Percentiles rank a stretch among this genome's conserved stretches.
These are phyloP conservation scores for Aquilaria yunnanensis DNA, from an alignment of 345 rosid genomes.

Conservation along the genomic window DNA sequence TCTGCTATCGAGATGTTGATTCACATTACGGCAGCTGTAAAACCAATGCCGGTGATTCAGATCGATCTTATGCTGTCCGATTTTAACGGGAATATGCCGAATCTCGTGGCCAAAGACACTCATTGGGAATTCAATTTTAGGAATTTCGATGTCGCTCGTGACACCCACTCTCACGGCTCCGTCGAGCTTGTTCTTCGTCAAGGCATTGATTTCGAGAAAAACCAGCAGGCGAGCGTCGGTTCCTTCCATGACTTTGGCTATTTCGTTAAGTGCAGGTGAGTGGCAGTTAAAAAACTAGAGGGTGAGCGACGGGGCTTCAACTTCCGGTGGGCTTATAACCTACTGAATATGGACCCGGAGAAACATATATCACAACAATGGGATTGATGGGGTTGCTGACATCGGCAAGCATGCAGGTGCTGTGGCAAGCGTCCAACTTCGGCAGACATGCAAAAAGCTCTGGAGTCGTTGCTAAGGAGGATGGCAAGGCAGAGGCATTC, in stretches of 20 bases:
- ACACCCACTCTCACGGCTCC: constrained; percentile 45
- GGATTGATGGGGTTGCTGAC: too few relatives aligned
- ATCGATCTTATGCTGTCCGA: constrained; percentile 55
- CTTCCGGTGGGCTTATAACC: too few relatives aligned
- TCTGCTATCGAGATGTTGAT: constrained; percentile 12
- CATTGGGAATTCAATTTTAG: constrained; percentile 65
- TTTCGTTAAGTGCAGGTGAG: constrained; percentile 33
- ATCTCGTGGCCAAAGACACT: constrained; percentile 30
- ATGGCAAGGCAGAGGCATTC: too few relatives aligned
- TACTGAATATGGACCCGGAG: too few relatives aligned
- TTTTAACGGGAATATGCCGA: constrained; percentile 43
- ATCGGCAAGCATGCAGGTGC: too few relatives aligned
- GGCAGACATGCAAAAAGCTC: too few relatives aligned
- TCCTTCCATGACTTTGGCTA: constrained; percentile 55
- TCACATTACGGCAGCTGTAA: constrained; percentile 40
- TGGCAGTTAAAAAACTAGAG: too few relatives aligned
- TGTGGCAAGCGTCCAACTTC: too few relatives aligned
- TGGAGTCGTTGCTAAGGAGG: too few relatives aligned
- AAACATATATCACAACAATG: too few relatives aligned
- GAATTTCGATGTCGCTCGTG: constrained; percentile 46
- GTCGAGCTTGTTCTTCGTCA: constrained; percentile 50
- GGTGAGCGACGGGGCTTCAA: too few relatives aligned
- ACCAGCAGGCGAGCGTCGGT: constrained; percentile 32
- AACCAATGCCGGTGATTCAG: constrained; percentile 56
- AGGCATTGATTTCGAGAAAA: constrained; percentile 54